Percentiles rank a stretch among this genome's conserved stretches.
Conservation (phyloP, 140 eudicot species). For the Flaveria floridana region DNA sequence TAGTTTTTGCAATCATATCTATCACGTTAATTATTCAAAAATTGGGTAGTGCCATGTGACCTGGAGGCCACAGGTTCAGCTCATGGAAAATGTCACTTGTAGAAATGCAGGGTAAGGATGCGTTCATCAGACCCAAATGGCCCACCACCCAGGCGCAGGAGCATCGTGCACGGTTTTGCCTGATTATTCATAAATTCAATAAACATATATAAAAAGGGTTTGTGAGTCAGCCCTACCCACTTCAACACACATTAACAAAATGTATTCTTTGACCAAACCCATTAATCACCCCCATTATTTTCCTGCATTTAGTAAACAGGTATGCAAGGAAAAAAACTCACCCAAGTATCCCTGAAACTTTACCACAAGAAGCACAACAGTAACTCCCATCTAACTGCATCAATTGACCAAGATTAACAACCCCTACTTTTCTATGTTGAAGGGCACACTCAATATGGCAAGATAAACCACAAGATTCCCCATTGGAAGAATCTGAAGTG, state of each 20-base stretch:
- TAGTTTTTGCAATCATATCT: neutral
- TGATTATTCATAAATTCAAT: neutral
- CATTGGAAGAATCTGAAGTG: conserved; percentile 57
- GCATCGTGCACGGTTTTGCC: too few species aligned
- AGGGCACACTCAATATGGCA: conserved; percentile 92
- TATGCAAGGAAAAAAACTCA: conserved; percentile 33
- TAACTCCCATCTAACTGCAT: conserved; percentile 81
- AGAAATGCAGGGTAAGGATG: too few species aligned
- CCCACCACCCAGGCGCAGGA: too few species aligned
- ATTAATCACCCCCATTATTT: neutral
- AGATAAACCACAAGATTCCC: conserved; percentile 73
- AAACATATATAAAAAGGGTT: neutral
- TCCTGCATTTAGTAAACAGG: neutral
- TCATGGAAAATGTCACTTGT: too few species aligned
- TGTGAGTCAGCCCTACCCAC: neutral
- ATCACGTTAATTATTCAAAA: neutral
- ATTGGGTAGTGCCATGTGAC: too few species aligned
- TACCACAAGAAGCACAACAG: conserved; percentile 86
- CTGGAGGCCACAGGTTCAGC: too few species aligned
- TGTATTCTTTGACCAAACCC: neutral
- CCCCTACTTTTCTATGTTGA: conserved; percentile 65
- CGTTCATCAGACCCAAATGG: too few species aligned
- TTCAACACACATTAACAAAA: neutral
- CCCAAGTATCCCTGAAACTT: conserved; percentile 85
- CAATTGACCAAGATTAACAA: conserved; percentile 68